Evolutionary conservation across 2,329 filamentous ascomycete genomes (phyloP).

Genomic region (Scortechinia acanthostroma): DNA sequence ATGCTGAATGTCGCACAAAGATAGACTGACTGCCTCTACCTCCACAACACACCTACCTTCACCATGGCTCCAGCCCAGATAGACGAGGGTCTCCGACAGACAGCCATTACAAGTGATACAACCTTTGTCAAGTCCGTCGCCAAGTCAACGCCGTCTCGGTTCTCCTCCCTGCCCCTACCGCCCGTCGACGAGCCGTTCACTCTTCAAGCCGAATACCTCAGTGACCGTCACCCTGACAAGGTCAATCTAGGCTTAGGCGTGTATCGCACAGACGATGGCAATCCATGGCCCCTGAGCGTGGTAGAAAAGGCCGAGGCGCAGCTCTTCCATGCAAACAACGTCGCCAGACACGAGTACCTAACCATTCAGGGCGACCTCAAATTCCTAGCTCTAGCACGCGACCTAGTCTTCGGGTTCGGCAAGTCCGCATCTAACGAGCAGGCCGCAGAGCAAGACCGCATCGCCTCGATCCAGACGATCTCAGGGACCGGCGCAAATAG

Average conservation of each 20-base stretch:
- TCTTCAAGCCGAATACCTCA: background rate
- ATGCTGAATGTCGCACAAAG: no score
- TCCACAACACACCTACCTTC: slow-evolving; percentile 10
- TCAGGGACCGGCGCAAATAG: background rate
- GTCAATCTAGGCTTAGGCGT: slow-evolving; percentile 11
- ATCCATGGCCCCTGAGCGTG: slow-evolving; percentile 11
- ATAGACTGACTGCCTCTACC: no score
- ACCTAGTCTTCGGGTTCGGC: slow-evolving; percentile 8
- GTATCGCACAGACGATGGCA: slow-evolving; percentile 13
- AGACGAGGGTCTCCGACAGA: no score
- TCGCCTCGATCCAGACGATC: background rate
- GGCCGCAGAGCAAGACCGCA: background rate
- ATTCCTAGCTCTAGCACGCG: slow-evolving; percentile 7
- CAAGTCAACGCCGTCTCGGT: no score
- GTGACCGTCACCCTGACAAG: slow-evolving; percentile 7
- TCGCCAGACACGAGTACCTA: slow-evolving; percentile 11
- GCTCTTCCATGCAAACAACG: background rate
- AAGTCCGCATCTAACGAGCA: background rate
- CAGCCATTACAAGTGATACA: no score
- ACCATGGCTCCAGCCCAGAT: no score
- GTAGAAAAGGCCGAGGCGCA: slow-evolving; percentile 7
- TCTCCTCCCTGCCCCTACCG: background rate
- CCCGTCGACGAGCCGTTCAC: background rate
- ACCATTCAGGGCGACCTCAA: slow-evolving; percentile 9
- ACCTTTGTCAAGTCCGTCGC: no score